Evolutionary conservation across 169 alveolate species (phyloP).

Genomic region (Plasmodium gallinaceum): DNA sequence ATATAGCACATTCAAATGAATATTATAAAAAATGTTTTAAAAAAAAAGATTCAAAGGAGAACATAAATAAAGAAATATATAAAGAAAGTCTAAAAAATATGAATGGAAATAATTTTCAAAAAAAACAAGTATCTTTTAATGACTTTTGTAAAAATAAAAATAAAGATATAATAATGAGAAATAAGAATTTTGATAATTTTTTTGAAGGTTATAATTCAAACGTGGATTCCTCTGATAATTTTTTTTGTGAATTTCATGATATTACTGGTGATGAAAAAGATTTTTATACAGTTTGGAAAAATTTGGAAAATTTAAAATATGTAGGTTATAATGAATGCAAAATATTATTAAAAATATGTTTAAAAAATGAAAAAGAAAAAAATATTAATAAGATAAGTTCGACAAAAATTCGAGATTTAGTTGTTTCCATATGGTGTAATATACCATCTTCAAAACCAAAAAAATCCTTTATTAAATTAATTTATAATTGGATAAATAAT

Average conservation of each 20-base stretch:
- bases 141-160: too few species aligned
- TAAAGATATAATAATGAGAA: background rate
- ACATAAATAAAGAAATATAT: background rate
- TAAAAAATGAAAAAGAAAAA: constrained; percentile 45
- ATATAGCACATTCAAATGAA: background rate
- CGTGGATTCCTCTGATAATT: constrained; percentile 42
- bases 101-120: background rate
- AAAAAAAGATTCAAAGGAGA: background rate
- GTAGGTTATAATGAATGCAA: constrained; percentile 67
- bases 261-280: background rate
- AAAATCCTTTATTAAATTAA: constrained; percentile 33
- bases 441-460: constrained; percentile 52
- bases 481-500: constrained; percentile 64
- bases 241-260: constrained; percentile 8
- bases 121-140: background rate
- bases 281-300: constrained; percentile 3
- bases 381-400: constrained; percentile 9
- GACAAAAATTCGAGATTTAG: constrained; percentile 34
- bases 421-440: constrained; percentile 54
- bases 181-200: constrained; percentile 34
- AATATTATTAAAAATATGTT: constrained; percentile 42
- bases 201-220: constrained; percentile 38
- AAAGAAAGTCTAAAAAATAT: background rate
- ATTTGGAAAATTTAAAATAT: constrained; percentile 18
- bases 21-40: background rate